Evolutionary conservation across 1,284 basidiomycete species (phyloP), one percentile per base, ranked within the genome.

Genomic region (Microbotryum violaceum): DNA sequence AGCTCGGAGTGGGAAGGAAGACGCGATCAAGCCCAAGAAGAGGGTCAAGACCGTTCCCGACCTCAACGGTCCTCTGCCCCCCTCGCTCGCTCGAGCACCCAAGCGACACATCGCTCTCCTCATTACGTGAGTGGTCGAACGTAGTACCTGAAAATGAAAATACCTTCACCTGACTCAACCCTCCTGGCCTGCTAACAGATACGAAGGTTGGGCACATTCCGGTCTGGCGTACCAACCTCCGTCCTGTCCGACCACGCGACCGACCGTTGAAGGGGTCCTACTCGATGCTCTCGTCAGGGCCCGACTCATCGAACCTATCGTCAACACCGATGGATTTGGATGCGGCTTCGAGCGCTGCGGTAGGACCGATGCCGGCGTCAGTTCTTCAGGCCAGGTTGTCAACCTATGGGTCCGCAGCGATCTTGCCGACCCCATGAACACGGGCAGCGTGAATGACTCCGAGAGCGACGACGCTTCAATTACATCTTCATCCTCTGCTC

Each of bases 281-380:
- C 89, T 92, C 70, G 83, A 85, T 49, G 91, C 91, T 1, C 77
- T 96, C 58, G 85, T 83, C 47, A 85, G 85, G 70, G 59, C 71
- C 0, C 80, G 84, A 57, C 78, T 97, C 42, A 82, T 96, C 27
- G 88, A 91, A 72, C 80, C 79, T 0, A 47, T 49, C 27, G 37
- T 42, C 37, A 56, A 52, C 46, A 45, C 25, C 27, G 82, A 80
- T 0, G 80, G 89, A 64, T 89, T 92, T 20, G 89, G 86, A 0
- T 92, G 91, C 72, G 89, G 83, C 27, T 98, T 91, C 84, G 86
- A 88, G 71, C 81, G 85, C 62, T 97, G 94, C 76, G 94, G 94
- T 14, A 78, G 96, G 69, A 99, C 94, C 27, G 94, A 99, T 79
- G 81, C 86, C 45, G 94, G 96, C 0, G 94, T 99, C 54, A 93